A percentile compares a stretch with the other conserved stretches of the same genome.
Conservation (phyloP, 129 eudicot genomes). For the Apium graveolens region DNA sequence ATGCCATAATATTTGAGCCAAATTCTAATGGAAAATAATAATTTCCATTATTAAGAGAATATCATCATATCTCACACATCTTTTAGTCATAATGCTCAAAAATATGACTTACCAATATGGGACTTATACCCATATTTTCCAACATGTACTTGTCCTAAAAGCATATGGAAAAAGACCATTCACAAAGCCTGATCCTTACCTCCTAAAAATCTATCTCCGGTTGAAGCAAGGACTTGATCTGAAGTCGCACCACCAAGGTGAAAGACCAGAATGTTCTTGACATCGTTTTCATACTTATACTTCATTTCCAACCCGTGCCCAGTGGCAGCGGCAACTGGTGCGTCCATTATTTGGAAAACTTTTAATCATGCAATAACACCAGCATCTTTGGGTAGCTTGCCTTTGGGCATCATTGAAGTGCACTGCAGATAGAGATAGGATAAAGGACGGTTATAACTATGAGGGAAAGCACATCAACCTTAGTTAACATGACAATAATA, state of each 20-base stretch:
- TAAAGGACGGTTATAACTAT: background rate
- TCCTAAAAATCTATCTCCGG: background rate
- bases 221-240: background rate
- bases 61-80: too few species aligned
- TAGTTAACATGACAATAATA: background rate
- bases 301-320: background rate
- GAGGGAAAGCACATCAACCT: background rate
- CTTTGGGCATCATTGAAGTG: background rate
- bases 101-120: too few species aligned
- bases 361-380: background rate
- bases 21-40: too few species aligned
- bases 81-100: too few species aligned
- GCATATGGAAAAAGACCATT: background rate
- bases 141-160: too few species aligned
- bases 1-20: too few species aligned
- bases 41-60: too few species aligned
- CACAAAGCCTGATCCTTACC: slow-evolving; percentile 10
- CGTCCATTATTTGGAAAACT: background rate
- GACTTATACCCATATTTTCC: too few species aligned
- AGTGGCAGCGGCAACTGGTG: background rate
- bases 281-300: too few species aligned
- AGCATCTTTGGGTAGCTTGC: slow-evolving; percentile 4
- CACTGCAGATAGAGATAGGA: background rate
- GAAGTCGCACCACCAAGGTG: background rate
- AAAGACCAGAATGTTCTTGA: background rate